Base-by-base conservation (phyloP, 306 rosid species). In the Prunus dulcis region DNA sequence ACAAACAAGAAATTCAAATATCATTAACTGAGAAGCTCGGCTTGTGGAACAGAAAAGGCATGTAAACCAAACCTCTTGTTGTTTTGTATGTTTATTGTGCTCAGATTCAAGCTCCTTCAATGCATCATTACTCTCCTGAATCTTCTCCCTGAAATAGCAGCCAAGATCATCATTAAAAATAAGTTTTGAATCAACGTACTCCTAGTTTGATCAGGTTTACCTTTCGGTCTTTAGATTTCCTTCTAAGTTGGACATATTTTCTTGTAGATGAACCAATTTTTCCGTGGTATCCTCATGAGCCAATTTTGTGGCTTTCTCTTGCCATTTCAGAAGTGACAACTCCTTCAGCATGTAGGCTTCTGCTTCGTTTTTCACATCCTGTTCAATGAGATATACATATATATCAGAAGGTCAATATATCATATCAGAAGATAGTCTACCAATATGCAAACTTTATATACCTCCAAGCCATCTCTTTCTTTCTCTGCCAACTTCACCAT, bases 401-500 rank as follows among this genome's bases (percentile, higher is more conserved):
- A 47, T 68, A 9, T 30, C 65, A 43, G 80, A 50, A 32, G 19
- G 75, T 58, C 71, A 51, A 65, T 38, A 51, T 68, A 81, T 60
- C 20, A 56, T 73, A 47, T 8, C 47, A 49, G 38, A 34, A 71
- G 46, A 73, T 62, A 64, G 57, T 50, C 20, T 38, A 60, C 45
- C 23, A 73, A 71, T 23, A 12, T 34, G 76, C 57, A 67, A 82
- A 27, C 58, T 76, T 60, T 78, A 78, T 84, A 12, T 84, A 84
- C 99, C 97, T 95, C 99, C 86, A 92, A 86, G 74, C 90, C 75
- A 76, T 95, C 96, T 84, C 93, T 95, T 87, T 95, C 97, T 86
- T 92, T 95, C 88, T 92, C 99, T 14, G 99, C 91, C 76, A 95
- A 87, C 91, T 92, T 95, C 72, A 95, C 99, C 97, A 95, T 95